phyloP scores from a whole-genome alignment of 495 filamentous ascomycete genomes.

The Elasticomyces elasticus region DNA sequence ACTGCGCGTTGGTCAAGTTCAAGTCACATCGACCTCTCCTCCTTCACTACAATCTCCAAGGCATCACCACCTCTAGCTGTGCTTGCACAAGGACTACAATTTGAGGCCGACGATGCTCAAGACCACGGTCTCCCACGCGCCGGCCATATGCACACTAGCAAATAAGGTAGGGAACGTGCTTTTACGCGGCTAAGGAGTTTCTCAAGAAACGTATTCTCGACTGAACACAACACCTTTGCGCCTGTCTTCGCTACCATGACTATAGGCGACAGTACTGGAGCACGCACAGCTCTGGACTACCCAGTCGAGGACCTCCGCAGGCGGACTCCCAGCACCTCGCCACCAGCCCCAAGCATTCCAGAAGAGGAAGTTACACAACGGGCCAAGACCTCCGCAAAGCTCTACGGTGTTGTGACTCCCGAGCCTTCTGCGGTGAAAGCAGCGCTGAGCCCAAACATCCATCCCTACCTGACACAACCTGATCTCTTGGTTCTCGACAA shows the following conservation, averaged over 20 bases:
- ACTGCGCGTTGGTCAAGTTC: too few species aligned
- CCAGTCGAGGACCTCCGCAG: neutral
- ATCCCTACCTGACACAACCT: constrained; percentile 17
- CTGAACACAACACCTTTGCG: too few species aligned
- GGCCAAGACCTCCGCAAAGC: neutral
- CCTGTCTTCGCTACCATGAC: too few species aligned
- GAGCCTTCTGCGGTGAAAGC: neutral
- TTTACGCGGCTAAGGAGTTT: neutral
- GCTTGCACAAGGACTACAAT: neutral
- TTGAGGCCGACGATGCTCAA: neutral
- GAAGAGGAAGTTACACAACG: constrained; percentile 1
- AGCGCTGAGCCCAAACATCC: neutral
- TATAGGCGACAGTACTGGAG: too few species aligned
- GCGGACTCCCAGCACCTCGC: neutral
- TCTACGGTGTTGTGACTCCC: neutral
- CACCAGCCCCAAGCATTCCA: neutral
- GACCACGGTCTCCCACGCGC: neutral
- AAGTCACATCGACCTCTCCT: too few species aligned
- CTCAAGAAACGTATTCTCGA: too few species aligned
- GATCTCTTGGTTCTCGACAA: constrained; percentile 19
- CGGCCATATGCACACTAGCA: neutral
- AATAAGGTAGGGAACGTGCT: neutral
- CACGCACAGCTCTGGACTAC: too few species aligned
- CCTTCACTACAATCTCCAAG: too few species aligned
- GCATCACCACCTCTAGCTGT: neutral